A percentile compares a stretch with the other conserved stretches of the same genome.
Evolutionary conservation across 257 asterid species (phyloP).

Genomic region (Voacanga thouarsii): DNA sequence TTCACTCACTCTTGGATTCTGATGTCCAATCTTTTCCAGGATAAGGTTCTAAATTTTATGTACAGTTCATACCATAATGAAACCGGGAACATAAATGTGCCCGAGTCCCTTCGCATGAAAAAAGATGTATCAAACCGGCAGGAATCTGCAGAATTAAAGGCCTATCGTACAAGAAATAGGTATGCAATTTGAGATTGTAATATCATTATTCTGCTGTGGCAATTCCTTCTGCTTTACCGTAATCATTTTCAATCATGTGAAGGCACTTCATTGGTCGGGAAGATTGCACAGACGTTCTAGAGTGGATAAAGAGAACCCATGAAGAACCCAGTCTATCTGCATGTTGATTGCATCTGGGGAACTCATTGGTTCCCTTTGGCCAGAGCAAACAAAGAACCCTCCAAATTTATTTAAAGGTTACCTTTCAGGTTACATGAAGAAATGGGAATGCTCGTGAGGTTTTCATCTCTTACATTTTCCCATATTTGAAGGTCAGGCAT

Average conservation of each 20-base stretch:
- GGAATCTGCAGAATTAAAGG: conserved; percentile 49
- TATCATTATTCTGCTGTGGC: not conserved
- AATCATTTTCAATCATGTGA: conserved; percentile 12
- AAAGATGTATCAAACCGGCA: conserved; percentile 53
- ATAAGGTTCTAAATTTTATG: conserved; percentile 62
- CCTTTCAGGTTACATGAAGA: too few relatives aligned
- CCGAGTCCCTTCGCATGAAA: conserved; percentile 64
- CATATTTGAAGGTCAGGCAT: not conserved
- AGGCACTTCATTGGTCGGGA: conserved; percentile 68
- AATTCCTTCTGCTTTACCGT: not conserved
- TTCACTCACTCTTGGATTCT: conserved; percentile 9
- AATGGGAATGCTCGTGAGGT: not conserved
- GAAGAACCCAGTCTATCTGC: conserved; percentile 60
- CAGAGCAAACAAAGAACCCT: not conserved
- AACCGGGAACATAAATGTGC: conserved; percentile 51
- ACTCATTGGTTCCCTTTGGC: not conserved
- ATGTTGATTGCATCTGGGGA: conserved; percentile 20
- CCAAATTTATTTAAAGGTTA: not conserved
- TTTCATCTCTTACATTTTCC: not conserved
- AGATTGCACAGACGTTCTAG: conserved; percentile 56
- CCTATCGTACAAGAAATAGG: conserved; percentile 78
- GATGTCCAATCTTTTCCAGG: conserved; percentile 41
- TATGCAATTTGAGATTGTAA: conserved; percentile 18
- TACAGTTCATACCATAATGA: conserved; percentile 54
- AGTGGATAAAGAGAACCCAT: conserved; percentile 86